A percentile compares a stretch with the other conserved stretches of the same genome.
phyloP scores from a whole-genome alignment of 1,284 basidiomycete species.

The Malassezia slooffiae region DNA sequence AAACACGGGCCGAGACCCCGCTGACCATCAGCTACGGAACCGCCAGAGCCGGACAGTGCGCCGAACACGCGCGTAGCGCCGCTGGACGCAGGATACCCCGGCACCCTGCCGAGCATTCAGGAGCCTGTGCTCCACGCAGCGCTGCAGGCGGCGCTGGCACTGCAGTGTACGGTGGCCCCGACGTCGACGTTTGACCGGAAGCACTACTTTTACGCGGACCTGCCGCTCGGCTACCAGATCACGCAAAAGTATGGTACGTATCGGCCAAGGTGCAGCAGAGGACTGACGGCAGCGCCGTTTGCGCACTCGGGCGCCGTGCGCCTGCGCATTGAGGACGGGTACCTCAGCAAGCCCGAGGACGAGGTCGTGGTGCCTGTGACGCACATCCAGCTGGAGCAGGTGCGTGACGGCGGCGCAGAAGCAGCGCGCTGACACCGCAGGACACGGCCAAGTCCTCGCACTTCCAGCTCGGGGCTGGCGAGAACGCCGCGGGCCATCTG shows the following conservation, averaged over 20 bases:
- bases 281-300: constrained; percentile 55
- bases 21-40: constrained; percentile 22
- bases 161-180: constrained; percentile 57
- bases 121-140: constrained; percentile 69
- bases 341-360: constrained; percentile 46
- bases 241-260: constrained; percentile 74
- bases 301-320: constrained; percentile 60
- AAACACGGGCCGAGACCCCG: background rate
- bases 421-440: background rate
- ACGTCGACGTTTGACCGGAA: constrained; percentile 60
- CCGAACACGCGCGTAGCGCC: constrained; percentile 69
- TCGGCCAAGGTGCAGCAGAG: background rate
- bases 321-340: constrained; percentile 47
- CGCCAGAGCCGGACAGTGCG: constrained; percentile 52
- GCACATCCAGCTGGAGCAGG: constrained; percentile 62
- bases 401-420: too few species aligned
- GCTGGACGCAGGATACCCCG: constrained; percentile 85
- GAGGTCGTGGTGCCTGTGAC: constrained; percentile 62
- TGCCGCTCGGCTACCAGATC: constrained; percentile 90
- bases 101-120: constrained; percentile 71
- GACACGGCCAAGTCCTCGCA: constrained; percentile 88
- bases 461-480: too few species aligned
- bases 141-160: constrained; percentile 67
- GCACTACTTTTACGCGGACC: constrained; percentile 94
- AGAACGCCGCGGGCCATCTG: background rate